Evolutionary conservation across 768 basidiomycete genomes (phyloP).

Genomic region (Leccinum incarnatum): DNA sequence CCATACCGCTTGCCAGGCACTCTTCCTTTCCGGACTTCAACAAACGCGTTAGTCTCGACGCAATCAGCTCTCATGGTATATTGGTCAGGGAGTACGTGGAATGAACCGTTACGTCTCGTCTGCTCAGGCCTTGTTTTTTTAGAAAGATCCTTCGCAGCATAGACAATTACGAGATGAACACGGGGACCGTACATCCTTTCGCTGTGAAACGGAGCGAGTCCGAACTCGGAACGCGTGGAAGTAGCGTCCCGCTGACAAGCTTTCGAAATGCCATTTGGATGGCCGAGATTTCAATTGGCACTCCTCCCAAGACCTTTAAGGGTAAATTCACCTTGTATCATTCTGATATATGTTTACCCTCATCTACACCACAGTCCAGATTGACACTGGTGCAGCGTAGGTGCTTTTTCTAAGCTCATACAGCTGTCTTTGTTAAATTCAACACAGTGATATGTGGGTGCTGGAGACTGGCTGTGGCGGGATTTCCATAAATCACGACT

Average conservation of each 20-base stretch:
- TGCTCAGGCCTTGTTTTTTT: not conserved
- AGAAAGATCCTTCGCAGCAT: not conserved
- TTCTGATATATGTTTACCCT: not conserved
- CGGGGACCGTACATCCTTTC: not conserved
- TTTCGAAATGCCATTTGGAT: not conserved
- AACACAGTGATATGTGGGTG: not conserved
- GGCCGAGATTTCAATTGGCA: not conserved
- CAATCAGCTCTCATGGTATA: not conserved
- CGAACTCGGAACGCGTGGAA: not conserved
- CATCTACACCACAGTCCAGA: not conserved
- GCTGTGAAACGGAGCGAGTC: not conserved
- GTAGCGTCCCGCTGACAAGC: not conserved
- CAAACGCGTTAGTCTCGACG: not conserved
- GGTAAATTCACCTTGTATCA: not conserved
- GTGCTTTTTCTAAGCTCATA: not conserved
- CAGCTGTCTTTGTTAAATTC: not conserved
- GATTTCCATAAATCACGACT: not conserved
- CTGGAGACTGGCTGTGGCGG: not conserved
- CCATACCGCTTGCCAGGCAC: not conserved
- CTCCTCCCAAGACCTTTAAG: not conserved
- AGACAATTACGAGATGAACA: not conserved
- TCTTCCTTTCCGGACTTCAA: not conserved
- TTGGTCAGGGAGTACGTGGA: not conserved
- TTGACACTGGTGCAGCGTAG: not conserved
- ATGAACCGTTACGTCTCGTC: not conserved